Conservation (phyloP, 140 eudicot species). For the Cichorium intybus region DNA sequence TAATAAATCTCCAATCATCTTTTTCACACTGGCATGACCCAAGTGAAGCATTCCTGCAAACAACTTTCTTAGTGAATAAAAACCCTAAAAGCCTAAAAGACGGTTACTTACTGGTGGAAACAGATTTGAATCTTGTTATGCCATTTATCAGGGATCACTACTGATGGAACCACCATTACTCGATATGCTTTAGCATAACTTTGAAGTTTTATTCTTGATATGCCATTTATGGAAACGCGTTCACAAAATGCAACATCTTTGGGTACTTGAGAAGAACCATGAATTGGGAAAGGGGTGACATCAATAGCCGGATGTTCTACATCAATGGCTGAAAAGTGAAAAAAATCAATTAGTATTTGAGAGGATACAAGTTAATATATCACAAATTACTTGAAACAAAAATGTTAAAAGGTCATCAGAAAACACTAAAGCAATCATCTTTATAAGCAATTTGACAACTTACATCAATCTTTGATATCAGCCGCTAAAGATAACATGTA, state of each 20-base stretch:
- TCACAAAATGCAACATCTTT: conserved; percentile 57
- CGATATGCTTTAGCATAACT: conserved; percentile 66
- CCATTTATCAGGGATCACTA: conserved; percentile 67
- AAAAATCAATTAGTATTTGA: conserved; percentile 10
- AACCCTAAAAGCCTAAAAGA: not conserved
- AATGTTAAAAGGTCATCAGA: not conserved
- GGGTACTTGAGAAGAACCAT: conserved; percentile 30
- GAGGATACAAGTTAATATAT: not conserved
- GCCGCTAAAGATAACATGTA: not conserved
- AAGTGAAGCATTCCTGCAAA: conserved; percentile 72
- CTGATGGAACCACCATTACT: conserved; percentile 70
- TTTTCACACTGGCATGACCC: conserved; percentile 73
- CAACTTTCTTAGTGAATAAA: not conserved
- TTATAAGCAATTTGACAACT: conserved; percentile 3
- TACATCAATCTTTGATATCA: not conserved
- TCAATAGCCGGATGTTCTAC: conserved; percentile 49
- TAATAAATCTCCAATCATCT: conserved; percentile 67
- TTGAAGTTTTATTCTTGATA: conserved; percentile 63
- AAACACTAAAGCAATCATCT: conserved; percentile 9
- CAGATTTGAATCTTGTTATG: conserved; percentile 70
- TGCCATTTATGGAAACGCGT: conserved; percentile 57
- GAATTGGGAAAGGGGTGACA: conserved; percentile 36
- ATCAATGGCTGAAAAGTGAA: conserved; percentile 51
- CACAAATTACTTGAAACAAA: not conserved
- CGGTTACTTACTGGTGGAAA: conserved; percentile 57